Conservation (phyloP, 106 monocot species). For the Phalaenopsis aphrodite region DNA sequence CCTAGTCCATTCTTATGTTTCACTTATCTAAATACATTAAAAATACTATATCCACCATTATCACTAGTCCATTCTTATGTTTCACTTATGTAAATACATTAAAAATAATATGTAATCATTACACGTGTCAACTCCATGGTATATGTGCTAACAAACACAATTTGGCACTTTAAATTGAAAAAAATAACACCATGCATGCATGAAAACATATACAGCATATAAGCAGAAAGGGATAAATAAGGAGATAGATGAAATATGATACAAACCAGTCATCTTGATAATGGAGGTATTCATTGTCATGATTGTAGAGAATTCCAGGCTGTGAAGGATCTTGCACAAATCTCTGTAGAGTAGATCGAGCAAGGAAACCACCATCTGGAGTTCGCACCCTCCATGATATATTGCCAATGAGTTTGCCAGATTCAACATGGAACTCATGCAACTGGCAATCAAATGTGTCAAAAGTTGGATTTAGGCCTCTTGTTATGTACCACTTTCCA, state of each 20-base stretch:
- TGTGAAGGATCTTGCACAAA: conserved; percentile 82
- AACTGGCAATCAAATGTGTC: conserved; percentile 89
- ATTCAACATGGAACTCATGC: conserved; percentile 87
- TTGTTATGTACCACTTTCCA: conserved; percentile 95
- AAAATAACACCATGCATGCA: not conserved
- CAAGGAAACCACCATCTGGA: conserved; percentile 76
- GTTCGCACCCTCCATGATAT: conserved; percentile 74
- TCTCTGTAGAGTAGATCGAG: conserved; percentile 64
- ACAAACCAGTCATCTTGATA: conserved; percentile 98
- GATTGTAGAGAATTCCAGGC: conserved; percentile 84
- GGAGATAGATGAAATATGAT: not conserved
- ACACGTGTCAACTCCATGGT: not conserved
- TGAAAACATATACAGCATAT: not conserved
- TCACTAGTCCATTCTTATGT: no score
- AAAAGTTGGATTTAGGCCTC: conserved; percentile 84
- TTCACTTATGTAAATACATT: no score
- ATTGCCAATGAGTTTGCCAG: conserved; percentile 64
- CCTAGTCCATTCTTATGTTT: no score
- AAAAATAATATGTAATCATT: not conserved
- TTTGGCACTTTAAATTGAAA: not conserved
- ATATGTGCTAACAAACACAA: not conserved
- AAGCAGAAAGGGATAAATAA: not conserved
- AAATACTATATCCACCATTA: not conserved
- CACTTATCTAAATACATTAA: no score
- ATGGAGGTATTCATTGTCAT: conserved; percentile 96